Evolutionary conservation across 2,329 filamentous ascomycete species (phyloP).

Genomic region (Aspergillus sp.): DNA sequence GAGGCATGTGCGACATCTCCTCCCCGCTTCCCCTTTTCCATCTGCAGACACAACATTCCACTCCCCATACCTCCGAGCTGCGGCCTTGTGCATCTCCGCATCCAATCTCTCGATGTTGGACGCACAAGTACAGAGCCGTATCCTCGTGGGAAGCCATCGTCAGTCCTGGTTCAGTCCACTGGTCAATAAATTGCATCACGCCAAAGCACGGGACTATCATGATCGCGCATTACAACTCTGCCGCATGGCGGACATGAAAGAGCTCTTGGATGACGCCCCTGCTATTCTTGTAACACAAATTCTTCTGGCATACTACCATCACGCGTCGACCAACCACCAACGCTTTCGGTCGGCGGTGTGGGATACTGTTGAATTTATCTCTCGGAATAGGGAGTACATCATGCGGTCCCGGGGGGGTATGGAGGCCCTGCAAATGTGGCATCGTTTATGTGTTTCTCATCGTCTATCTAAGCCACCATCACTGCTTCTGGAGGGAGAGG

Average conservation of each 20-base stretch:
- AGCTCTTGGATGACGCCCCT: neutral
- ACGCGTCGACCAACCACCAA: constrained; percentile 17
- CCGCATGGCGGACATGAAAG: neutral
- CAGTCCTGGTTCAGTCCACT: constrained; percentile 7
- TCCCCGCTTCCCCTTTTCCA: constrained; percentile 3
- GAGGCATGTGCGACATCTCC: constrained; percentile 13
- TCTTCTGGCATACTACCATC: constrained; percentile 20
- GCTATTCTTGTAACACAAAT: constrained; percentile 4
- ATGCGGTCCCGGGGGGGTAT: neutral
- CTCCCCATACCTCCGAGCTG: neutral
- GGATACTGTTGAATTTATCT: constrained; percentile 15
- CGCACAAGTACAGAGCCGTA: constrained; percentile 10
- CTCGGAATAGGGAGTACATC: neutral
- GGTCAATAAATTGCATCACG: constrained; percentile 7
- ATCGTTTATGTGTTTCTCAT: constrained; percentile 23
- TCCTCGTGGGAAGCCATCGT: neutral
- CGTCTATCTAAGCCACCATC: constrained; percentile 20
- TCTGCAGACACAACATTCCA: neutral
- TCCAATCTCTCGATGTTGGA: constrained; percentile 21
- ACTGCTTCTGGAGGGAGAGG: constrained; percentile 20
- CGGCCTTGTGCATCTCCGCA: constrained; percentile 16
- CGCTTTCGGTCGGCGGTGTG: constrained; percentile 15
- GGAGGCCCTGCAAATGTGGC: constrained; percentile 23
- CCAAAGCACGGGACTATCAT: constrained; percentile 8
- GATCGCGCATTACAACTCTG: constrained; percentile 3